Percentiles rank a stretch among this genome's conserved stretches.
Conservation (phyloP, 1,139 yeast genomes). For the Magnusiomyces tetraspermus region DNA sequence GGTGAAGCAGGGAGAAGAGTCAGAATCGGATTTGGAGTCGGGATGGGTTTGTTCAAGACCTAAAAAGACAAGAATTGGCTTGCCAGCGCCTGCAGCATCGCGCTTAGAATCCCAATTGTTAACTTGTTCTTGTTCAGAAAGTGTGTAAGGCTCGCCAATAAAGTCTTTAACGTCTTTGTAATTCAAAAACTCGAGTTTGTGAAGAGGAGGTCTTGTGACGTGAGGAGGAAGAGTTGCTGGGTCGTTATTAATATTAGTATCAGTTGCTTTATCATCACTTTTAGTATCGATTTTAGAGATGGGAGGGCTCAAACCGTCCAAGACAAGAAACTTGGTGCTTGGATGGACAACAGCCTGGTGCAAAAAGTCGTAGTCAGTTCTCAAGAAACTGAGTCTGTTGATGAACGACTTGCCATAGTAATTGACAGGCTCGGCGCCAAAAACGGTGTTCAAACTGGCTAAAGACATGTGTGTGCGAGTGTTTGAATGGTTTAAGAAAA, state of each 20-base stretch:
- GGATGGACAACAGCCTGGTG: constrained; percentile 42
- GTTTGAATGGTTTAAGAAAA: neutral
- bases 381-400: constrained; percentile 70
- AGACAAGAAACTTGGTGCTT: constrained; percentile 50
- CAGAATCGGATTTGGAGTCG: constrained; percentile 19
- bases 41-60: constrained; percentile 54
- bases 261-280: neutral
- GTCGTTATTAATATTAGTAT: too few relatives aligned
- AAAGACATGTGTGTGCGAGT: neutral
- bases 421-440: constrained; percentile 23
- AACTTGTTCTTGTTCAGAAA: constrained; percentile 23
- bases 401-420: constrained; percentile 48
- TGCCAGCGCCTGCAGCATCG: constrained; percentile 32
- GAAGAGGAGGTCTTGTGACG: constrained; percentile 5
- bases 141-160: constrained; percentile 31
- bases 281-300: neutral
- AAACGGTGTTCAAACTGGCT: constrained; percentile 3
- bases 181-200: constrained; percentile 17
- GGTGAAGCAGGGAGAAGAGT: neutral
- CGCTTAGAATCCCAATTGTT: constrained; percentile 29
- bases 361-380: constrained; percentile 58
- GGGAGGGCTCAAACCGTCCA: constrained; percentile 30
- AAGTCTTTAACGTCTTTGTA: constrained; percentile 22
- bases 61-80: constrained; percentile 45
- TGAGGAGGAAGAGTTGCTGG: constrained; percentile 5